Evolutionary conservation across 164 flowering plant genomes (phyloP).

Genomic region (Kalanchoe fedtschenkoi): DNA sequence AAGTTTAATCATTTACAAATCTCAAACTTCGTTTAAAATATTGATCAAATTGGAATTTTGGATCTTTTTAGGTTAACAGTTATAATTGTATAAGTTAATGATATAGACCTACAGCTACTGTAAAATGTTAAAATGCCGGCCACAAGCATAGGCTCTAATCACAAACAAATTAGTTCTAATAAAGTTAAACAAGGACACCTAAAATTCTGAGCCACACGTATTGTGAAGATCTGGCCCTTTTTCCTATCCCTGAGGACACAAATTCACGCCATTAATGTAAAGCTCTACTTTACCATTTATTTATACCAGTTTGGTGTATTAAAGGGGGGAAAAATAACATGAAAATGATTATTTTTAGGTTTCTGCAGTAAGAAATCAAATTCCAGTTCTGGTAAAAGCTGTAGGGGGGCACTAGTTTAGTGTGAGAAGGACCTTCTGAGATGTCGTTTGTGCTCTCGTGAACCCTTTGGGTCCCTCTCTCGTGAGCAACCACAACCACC

Average conservation of each 20-base stretch:
- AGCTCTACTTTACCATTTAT: background rate
- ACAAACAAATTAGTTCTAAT: background rate
- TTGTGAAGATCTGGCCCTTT: background rate
- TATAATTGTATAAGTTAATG: too few relatives aligned
- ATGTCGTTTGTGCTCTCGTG: conserved; percentile 4
- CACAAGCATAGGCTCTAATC: background rate
- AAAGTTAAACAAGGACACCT: background rate
- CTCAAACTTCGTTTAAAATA: background rate
- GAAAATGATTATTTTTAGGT: background rate
- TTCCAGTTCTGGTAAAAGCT: background rate
- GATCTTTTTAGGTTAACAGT: background rate
- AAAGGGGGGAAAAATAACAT: background rate
- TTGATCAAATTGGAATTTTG: background rate
- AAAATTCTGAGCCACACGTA: background rate
- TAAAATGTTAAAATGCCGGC: background rate
- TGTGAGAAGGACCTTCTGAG: background rate
- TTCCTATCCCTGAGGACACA: background rate
- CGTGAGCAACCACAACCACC: conserved; percentile 1
- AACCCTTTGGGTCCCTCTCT: conserved; percentile 6
- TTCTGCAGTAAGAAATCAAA: too few relatives aligned
- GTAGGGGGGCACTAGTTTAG: background rate
- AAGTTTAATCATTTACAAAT: background rate
- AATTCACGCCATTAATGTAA: background rate
- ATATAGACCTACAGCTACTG: background rate
- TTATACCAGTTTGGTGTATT: background rate